Base-by-base conservation (phyloP, 306 rosid genomes). In the Cajanus cajan region DNA sequence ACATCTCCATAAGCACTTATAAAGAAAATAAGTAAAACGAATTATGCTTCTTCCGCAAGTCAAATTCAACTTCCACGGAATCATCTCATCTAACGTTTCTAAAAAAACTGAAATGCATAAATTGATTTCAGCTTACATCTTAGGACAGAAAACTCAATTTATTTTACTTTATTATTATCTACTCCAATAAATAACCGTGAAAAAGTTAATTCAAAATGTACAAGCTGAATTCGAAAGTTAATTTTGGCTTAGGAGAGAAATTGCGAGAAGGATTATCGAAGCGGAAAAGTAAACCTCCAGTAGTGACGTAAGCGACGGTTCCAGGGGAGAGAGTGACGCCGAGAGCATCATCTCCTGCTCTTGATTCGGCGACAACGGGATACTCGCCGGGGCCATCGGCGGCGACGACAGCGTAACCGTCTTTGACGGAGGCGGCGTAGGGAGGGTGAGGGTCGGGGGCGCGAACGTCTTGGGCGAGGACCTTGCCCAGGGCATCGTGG, bases 401-500 rank as follows among this genome's bases (percentile, higher is more conserved):
- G 85, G 97, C 90, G 44, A 94, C 77, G 52, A 92, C 94, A 4
- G 98, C 98, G 78, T 92, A 94, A 73, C 97, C 98, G 88, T 94
- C 98, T 92, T 94, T 94, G 67, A 85, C 33, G 41, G 97, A 94
- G 25, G 97, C 98, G 3, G 89, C 89, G 63, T 80, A 94, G 22
- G 98, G 92, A 50, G 97, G 98, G 82, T 88, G 68, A 71, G 95
- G 95, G 67, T 94, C 97, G 7, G 78, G 72, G 55, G 97, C 92
- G 14, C 18, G 82, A 88, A 90, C 59, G 10, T 90, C 90, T 68
- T 90, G 87, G 0, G 97, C 97, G 64, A 94, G 78, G 72, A 94
- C 88, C 84, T 86, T 92, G 66, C 91, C 98, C 4, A 90, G 84
- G 31, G 97, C 90, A 0, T 92, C 90, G 47, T 77, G 84, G 18